Evolutionary conservation across 2,329 filamentous ascomycete genomes (phyloP).

Genomic region (Cercospora sojina): DNA sequence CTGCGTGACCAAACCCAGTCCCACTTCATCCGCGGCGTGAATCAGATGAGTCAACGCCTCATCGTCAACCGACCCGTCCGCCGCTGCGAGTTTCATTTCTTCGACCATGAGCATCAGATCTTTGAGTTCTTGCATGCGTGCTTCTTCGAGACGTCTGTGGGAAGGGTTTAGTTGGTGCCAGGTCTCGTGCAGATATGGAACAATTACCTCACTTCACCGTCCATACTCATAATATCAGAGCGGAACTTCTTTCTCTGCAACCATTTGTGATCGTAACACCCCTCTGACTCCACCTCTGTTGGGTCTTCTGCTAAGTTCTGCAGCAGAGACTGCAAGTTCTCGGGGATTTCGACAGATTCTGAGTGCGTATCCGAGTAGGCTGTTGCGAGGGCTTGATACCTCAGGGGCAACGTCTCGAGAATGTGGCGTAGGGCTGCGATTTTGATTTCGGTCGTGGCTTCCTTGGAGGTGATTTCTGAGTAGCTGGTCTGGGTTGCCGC

Average conservation of each 20-base stretch:
- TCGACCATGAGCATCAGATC: slow-evolving; percentile 14
- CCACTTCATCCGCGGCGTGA: slow-evolving; percentile 18
- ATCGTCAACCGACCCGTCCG: slow-evolving; percentile 11
- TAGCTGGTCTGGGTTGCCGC: not conserved
- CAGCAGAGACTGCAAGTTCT: slow-evolving; percentile 1
- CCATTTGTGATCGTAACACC: slow-evolving; percentile 11
- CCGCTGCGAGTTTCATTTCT: slow-evolving; percentile 11
- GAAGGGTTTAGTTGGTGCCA: not conserved
- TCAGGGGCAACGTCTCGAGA: slow-evolving; percentile 20
- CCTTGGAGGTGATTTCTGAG: not conserved
- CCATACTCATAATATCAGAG: slow-evolving; percentile 6
- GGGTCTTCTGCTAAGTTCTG: slow-evolving; percentile 7
- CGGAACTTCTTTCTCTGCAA: slow-evolving; percentile 16
- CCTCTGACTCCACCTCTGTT: slow-evolving; percentile 4
- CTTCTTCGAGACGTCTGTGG: slow-evolving; percentile 16
- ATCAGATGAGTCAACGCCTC: slow-evolving; percentile 14
- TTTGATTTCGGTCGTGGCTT: slow-evolving; percentile 2
- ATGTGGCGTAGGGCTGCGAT: slow-evolving; percentile 8
- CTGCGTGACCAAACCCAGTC: slow-evolving; percentile 9
- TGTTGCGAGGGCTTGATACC: slow-evolving; percentile 13
- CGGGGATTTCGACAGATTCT: not conserved
- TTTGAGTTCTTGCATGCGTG: slow-evolving; percentile 19
- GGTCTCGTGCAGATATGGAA: not conserved
- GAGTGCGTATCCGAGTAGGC: slow-evolving; percentile 8
- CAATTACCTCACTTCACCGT: slow-evolving; percentile 14